These are phyloP conservation scores for Omphalea diandra DNA, from an alignment of 441 rosid species.

Conservation along the genomic window DNA sequence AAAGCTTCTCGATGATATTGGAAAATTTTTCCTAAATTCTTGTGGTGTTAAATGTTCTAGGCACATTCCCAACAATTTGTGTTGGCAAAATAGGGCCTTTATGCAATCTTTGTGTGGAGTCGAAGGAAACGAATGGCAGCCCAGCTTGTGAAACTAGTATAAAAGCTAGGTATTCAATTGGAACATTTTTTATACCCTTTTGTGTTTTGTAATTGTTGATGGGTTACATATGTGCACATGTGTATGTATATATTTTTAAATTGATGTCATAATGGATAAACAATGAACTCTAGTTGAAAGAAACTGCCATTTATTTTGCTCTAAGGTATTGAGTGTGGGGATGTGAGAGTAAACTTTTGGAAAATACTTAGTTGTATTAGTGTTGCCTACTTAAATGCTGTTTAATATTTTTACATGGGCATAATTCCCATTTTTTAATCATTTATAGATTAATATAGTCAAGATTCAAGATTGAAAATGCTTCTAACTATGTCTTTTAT, in stretches of 20 bases:
- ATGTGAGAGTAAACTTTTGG: background rate
- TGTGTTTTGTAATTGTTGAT: background rate
- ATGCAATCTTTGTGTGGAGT: conserved; percentile 67
- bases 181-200: background rate
- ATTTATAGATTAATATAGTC: background rate
- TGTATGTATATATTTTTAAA: background rate
- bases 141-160: conserved; percentile 32
- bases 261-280: background rate
- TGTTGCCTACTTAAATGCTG: background rate
- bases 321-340: background rate
- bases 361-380: background rate
- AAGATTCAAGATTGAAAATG: background rate
- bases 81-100: conserved; percentile 79
- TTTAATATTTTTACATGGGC: background rate
- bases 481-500: background rate
- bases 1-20: conserved; percentile 18
- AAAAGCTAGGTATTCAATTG: conserved; percentile 43
- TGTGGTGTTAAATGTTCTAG: conserved; percentile 40
- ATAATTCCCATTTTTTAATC: background rate
- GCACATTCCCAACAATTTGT: conserved; percentile 53
- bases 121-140: conserved; percentile 45
- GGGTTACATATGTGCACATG: too few species aligned
- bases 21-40: conserved; percentile 22
- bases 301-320: background rate
- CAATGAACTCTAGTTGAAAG: background rate